Evolutionary conservation across 2,329 filamentous ascomycete genomes (phyloP).

Genomic region (Phaeosphaeriaceae sp.): DNA sequence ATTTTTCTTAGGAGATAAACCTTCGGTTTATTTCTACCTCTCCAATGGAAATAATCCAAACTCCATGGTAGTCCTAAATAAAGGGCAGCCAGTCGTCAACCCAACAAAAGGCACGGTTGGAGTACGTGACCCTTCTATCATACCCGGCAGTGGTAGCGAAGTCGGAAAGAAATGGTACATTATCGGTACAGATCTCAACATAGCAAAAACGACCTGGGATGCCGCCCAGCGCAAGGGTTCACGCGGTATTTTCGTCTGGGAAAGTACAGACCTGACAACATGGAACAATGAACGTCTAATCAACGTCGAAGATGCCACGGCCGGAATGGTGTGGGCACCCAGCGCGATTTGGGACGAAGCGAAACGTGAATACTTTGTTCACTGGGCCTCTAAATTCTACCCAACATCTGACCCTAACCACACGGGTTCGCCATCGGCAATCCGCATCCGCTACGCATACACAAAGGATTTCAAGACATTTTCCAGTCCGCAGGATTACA

Average conservation of each 20-base stretch:
- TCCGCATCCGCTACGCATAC: slow-evolving; percentile 61
- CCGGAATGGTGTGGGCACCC: slow-evolving; percentile 66
- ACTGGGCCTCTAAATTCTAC: slow-evolving; percentile 59
- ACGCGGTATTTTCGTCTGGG: slow-evolving; percentile 62
- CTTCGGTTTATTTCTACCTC: slow-evolving; percentile 61
- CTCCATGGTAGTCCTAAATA: slow-evolving; percentile 58
- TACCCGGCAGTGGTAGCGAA: slow-evolving; percentile 55
- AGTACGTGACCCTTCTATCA: slow-evolving; percentile 60
- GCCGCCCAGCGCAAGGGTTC: slow-evolving; percentile 60
- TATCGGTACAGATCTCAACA: slow-evolving; percentile 62
- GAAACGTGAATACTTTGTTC: slow-evolving; percentile 55
- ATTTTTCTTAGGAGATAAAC: slow-evolving; percentile 62
- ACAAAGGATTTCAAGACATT: slow-evolving; percentile 64
- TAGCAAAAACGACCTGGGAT: slow-evolving; percentile 61
- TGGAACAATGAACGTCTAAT: slow-evolving; percentile 59
- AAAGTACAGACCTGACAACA: slow-evolving; percentile 59
- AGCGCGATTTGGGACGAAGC: slow-evolving; percentile 61
- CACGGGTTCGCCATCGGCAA: slow-evolving; percentile 53
- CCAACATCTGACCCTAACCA: slow-evolving; percentile 56
- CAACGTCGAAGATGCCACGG: slow-evolving; percentile 58
- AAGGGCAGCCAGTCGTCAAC: slow-evolving; percentile 55
- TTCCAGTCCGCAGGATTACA: slow-evolving; percentile 57
- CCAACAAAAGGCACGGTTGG: slow-evolving; percentile 60
- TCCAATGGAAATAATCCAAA: slow-evolving; percentile 60
- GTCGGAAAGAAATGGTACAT: slow-evolving; percentile 62